phyloP scores from a whole-genome alignment of 768 basidiomycete genomes.

The Russula compacta region DNA sequence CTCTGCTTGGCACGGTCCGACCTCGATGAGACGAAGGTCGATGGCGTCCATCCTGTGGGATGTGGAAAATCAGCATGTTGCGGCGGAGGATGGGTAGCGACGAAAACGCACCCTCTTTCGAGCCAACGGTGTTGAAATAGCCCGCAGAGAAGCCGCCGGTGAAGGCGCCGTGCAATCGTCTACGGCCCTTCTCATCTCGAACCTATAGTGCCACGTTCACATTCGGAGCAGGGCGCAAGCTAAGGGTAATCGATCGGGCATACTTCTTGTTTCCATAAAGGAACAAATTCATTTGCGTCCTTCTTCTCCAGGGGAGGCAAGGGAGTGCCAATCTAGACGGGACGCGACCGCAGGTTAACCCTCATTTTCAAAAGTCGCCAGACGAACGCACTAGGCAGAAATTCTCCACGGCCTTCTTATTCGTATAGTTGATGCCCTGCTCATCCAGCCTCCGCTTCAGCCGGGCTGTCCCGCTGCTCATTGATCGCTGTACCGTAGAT shows the following conservation, averaged over 20 bases:
- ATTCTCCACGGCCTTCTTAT: conserved; percentile 65
- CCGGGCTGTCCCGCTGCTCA: conserved; percentile 36
- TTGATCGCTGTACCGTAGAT: conserved; percentile 16
- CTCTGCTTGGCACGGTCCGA: conserved; percentile 59
- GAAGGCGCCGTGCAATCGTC: conserved; percentile 95
- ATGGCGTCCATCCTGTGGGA: conserved; percentile 83
- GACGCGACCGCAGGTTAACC: not conserved
- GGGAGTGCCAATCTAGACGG: conserved; percentile 79
- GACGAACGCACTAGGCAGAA: conserved; percentile 62
- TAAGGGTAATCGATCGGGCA: conserved; percentile 23
- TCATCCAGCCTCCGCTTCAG: conserved; percentile 83
- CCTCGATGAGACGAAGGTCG: conserved; percentile 88
- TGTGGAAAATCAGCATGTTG: conserved; percentile 26
- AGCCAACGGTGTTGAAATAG: conserved; percentile 93
- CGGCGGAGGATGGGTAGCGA: not conserved
- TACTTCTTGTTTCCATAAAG: conserved; percentile 97
- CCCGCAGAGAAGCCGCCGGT: conserved; percentile 98
- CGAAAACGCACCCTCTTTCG: conserved; percentile 67
- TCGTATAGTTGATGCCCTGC: conserved; percentile 63
- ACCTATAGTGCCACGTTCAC: conserved; percentile 40
- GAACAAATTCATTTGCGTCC: conserved; percentile 91
- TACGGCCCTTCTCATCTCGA: conserved; percentile 85
- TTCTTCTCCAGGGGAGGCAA: conserved; percentile 90
- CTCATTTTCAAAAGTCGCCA: not conserved
- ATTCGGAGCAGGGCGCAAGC: conserved; percentile 15